Conservation (phyloP, 2,329 filamentous ascomycete species). For the Paecilomyces variotii region DNA sequence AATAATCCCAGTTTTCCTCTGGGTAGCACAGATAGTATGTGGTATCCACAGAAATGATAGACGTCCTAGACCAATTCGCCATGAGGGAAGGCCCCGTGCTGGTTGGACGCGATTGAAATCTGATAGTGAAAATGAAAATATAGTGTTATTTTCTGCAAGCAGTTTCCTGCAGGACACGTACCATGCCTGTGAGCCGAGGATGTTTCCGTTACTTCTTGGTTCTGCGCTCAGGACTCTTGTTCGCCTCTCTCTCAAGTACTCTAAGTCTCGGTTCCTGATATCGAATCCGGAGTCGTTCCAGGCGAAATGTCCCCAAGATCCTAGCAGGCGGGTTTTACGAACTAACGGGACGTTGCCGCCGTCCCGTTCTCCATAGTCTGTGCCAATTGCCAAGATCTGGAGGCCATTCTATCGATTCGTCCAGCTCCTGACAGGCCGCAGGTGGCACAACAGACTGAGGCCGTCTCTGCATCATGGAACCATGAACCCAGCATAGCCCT, state of each 20-base stretch:
- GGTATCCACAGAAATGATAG: too few species aligned
- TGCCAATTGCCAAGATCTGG: too few species aligned
- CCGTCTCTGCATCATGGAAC: background rate
- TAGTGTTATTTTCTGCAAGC: background rate
- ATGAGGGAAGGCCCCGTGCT: too few species aligned
- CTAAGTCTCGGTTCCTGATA: background rate
- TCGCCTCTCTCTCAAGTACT: background rate
- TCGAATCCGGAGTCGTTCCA: background rate
- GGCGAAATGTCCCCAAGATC: background rate
- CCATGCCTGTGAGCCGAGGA: background rate
- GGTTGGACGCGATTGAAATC: too few species aligned
- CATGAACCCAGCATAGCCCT: background rate
- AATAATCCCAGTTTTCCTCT: too few species aligned
- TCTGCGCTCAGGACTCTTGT: background rate
- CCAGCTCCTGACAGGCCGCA: too few species aligned
- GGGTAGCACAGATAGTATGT: too few species aligned
- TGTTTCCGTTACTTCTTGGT: background rate
- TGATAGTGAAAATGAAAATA: too few species aligned
- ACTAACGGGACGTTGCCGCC: background rate
- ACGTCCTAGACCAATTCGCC: too few species aligned
- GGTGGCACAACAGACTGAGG: too few species aligned
- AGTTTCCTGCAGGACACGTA: background rate
- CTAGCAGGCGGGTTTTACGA: background rate
- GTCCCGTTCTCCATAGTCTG: background rate
- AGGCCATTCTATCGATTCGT: too few species aligned